phyloP scores from a whole-genome alignment of 1,139 yeast genomes.

The Arxiozyma bovina region DNA sequence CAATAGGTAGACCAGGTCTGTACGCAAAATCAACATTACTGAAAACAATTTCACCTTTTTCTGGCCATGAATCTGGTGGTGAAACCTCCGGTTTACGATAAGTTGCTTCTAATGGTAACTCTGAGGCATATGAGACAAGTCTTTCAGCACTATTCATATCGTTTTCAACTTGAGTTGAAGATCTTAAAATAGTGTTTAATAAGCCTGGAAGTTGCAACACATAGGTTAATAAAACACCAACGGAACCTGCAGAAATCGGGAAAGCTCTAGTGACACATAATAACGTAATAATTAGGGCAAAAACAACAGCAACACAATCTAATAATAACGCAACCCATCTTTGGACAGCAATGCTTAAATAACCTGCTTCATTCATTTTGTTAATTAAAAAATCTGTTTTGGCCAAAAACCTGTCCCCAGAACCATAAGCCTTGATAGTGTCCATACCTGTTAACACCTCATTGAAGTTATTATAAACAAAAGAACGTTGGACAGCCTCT shows the following conservation, averaged over 20 bases:
- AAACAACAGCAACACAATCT: constrained; percentile 43
- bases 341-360: constrained; percentile 57
- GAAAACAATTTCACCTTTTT: constrained; percentile 47
- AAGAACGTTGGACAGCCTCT: constrained; percentile 69
- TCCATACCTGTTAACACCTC: constrained; percentile 66
- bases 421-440: constrained; percentile 58
- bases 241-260: constrained; percentile 55
- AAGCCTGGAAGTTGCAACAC: constrained; percentile 48
- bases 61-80: constrained; percentile 59
- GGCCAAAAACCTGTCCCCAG: constrained; percentile 41
- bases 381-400: constrained; percentile 46
- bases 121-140: constrained; percentile 58
- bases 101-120: constrained; percentile 57
- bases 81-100: constrained; percentile 43
- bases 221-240: constrained; percentile 65
- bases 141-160: constrained; percentile 85
- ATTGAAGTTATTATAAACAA: constrained; percentile 67
- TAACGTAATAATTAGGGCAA: constrained; percentile 43
- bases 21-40: constrained; percentile 55
- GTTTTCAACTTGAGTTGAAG: constrained; percentile 65
- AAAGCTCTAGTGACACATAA: constrained; percentile 62
- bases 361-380: constrained; percentile 65
- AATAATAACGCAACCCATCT: constrained; percentile 69
- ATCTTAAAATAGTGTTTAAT: constrained; percentile 43
- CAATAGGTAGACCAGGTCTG: constrained; percentile 68